Conservation (phyloP, 2,329 filamentous ascomycete species). For the Tolypocladium paradoxum region DNA sequence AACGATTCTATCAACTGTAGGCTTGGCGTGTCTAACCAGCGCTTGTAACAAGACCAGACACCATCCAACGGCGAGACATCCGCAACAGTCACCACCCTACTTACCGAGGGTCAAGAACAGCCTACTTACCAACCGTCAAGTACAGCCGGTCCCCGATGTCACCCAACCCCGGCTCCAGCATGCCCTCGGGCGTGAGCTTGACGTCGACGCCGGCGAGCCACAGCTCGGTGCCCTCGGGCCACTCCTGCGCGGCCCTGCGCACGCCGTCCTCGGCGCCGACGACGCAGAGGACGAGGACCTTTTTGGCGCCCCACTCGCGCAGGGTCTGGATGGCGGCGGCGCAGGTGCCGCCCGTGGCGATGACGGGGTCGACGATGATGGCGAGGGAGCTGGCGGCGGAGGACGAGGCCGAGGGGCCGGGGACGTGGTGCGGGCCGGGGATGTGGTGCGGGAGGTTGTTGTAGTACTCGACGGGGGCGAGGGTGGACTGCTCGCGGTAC, state of each 20-base stretch:
- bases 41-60: not conserved
- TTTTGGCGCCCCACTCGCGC: constrained; percentile 81
- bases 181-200: constrained; percentile 64
- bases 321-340: constrained; percentile 83
- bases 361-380: constrained; percentile 82
- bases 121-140: constrained; percentile 43
- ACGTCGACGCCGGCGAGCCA: constrained; percentile 75
- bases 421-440: constrained; percentile 48
- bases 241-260: constrained; percentile 59
- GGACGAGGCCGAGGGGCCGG: constrained; percentile 22
- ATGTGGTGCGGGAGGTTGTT: constrained; percentile 83
- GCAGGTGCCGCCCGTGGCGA: constrained; percentile 86
- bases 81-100: not conserved
- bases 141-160: constrained; percentile 88
- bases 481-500: constrained; percentile 79
- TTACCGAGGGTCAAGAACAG: constrained; percentile 45
- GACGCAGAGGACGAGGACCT: constrained; percentile 66
- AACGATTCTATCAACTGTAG: not conserved
- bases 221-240: constrained; percentile 66
- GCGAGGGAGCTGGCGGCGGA: constrained; percentile 45
- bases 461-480: constrained; percentile 93
- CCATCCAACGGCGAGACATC: not conserved
- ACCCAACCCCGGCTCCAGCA: constrained; percentile 83
- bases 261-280: constrained; percentile 66
- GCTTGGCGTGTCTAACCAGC: not conserved